Evolutionary conservation across 2,329 filamentous ascomycete genomes (phyloP), one percentile per base, ranked within the genome.

Genomic region (Coleophoma cylindrospora): DNA sequence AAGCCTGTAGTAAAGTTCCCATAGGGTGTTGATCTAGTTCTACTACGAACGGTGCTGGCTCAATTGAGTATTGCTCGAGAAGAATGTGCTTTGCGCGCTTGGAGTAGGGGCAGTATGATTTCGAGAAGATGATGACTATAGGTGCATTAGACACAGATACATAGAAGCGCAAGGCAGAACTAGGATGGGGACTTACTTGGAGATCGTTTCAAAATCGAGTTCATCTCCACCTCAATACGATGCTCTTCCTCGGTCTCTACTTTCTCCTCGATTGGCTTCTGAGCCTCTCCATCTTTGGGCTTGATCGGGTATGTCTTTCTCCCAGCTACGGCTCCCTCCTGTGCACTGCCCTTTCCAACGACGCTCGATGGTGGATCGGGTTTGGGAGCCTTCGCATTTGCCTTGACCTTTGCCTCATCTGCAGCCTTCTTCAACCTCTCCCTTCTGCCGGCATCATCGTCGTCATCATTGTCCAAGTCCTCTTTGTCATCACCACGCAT

Each of bases 81-180:
- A 99, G 80, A 50, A 97, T 80, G 40, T 77, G 75, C 71, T 99
- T 99, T 43, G 94, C 94, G 59, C 83, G 84, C 65, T 84, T 86
- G 47, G 91, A 96, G 71, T 81, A 86, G 1, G 87, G 90, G 68
- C 94, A 99, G 71, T 92, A 96, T 1, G 87, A 82, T 70, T 99
- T 97, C 56, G 91, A 96, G 73, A 97, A 97, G 61, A 99, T 89
- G 66, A 96, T 88, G 53, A 97, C 90, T 94, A 57, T 27, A 12
- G 8, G 27, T 27, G 7, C 19, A 21, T 41, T 40, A 48, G 37
- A 12, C 49, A 14, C 27, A 22, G 37, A 34, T 34, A 33, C n/a
- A 27, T 22, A 43, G 19, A 33, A 44, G 36, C 15, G 27, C 15
- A 22, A 12, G 32, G 41, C 15, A 2, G 15, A 27, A 50, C 7